Evolutionary conservation across 2,329 filamentous ascomycete species (phyloP), one percentile per base, ranked within the genome.

Genomic region (Penicillium sp.): DNA sequence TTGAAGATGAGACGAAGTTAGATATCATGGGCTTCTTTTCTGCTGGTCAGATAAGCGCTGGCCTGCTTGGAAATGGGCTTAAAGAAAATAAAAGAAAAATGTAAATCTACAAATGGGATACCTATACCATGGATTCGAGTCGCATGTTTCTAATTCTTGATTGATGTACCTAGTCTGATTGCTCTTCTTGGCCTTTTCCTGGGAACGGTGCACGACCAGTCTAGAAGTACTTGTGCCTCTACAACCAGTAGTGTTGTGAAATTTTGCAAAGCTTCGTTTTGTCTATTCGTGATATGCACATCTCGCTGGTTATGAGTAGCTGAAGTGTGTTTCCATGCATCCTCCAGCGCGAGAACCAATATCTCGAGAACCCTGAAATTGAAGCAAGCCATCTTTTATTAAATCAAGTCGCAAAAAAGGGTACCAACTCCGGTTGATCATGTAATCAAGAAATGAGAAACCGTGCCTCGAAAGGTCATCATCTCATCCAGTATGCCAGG

Each of bases 341-440:
- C 28, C 30, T n/a, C 41, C 41, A 43, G 41, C 41, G 30, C 30
- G 30, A 33, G 33, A 33, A 40, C 36, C 37, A 52, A 42, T 39
- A 40, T 35, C 39, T 35, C 39, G 37, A 37, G 17, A 42, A 41
- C 41, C 42, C 39, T 50, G 45, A 47, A 52, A 50, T 41, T 42
- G 53, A 55, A 55, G 49, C 47, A 47, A 51, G 51, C 48, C 47
- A 53, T 60, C 51, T 59, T 60, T 59, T 57, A 61, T 57, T 57
- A 61, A 57, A 57, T 55, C 41, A 42, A 56, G 41, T 50, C 50
- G 54, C 56, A 50, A 49, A 31, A 47, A 50, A 48, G 40, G 53
- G 53, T 60, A 61, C 59, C 59, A 62, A 62, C 59, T 62, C 59
- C 59, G 56, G 57, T 59, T 55, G 55, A 60, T 61, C 57, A 57